Evolutionary conservation across 1,284 basidiomycete species (phyloP).

Genomic region (Neolentinus lepideus): DNA sequence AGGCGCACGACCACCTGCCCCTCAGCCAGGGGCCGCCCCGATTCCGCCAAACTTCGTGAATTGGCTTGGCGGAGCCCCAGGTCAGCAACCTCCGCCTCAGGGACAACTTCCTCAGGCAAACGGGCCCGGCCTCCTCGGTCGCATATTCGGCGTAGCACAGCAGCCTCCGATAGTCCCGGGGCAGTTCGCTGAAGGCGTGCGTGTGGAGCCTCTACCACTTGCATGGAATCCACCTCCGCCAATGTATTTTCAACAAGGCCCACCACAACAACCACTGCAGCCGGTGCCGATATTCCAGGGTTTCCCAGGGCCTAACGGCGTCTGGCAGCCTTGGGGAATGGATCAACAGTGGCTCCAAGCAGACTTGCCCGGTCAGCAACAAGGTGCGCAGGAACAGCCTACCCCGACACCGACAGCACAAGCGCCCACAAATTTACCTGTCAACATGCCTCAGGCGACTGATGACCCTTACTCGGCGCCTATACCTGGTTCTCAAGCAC

Average conservation of each 20-base stretch:
- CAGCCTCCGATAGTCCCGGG: conserved; percentile 3
- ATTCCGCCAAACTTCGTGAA: conserved; percentile 4
- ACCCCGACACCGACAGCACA: conserved; percentile 6
- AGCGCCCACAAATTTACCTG: conserved; percentile 4
- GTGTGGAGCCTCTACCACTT: not conserved
- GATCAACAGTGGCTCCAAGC: conserved; percentile 22
- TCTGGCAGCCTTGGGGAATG: conserved; percentile 53
- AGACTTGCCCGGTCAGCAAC: conserved; percentile 1
- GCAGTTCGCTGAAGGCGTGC: conserved; percentile 4
- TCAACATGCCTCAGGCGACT: conserved; percentile 6
- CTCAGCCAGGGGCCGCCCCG: conserved; percentile 24
- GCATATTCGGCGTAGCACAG: not conserved
- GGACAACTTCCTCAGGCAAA: conserved; percentile 3
- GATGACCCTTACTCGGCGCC: conserved; percentile 8
- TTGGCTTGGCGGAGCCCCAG: not conserved
- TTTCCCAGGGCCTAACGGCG: conserved; percentile 55
- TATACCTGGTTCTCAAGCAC: conserved; percentile 6
- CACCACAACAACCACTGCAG: conserved; percentile 21
- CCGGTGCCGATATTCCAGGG: conserved; percentile 32
- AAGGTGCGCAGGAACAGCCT: not conserved
- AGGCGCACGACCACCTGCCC: conserved; percentile 21
- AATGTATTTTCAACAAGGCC: conserved; percentile 17
- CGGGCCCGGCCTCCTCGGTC: conserved; percentile 4
- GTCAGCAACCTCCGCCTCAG: conserved; percentile 3
- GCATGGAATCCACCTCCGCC: not conserved